Evolutionary conservation across 2,329 filamentous ascomycete species (phyloP), one percentile per base, ranked within the genome.

Genomic region (Trichoderma sp.): DNA sequence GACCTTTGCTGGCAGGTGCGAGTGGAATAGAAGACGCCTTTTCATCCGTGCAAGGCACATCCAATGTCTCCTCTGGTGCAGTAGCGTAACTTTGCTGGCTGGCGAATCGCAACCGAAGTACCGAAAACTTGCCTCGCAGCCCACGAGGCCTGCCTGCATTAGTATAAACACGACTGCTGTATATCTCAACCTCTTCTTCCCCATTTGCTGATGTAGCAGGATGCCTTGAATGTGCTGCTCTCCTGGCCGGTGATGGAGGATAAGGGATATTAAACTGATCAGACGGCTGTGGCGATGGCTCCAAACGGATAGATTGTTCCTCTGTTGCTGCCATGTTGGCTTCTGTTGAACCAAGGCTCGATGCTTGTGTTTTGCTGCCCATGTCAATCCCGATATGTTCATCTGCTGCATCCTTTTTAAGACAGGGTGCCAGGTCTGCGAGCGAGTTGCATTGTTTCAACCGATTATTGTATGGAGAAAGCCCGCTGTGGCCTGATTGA

Each of bases 211-310:
- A 73, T 23, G 73, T 73, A 20, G 68, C 63, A 50, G 68, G 72
- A 28, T 72, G 71, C 13, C 65, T 58, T 20, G 71, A 69, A 9
- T 64, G 71, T 61, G 53, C 73, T 53, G 74, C 71, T 5, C 57
- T 72, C 61, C 70, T 63, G 6, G 70, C 71, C 12, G 73, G 71
- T 2, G 78, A 76, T 4, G 76, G 75, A 7, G 80, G 80, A 69
- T 79, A 80, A 13, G 76, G 70, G 67, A 82, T 79, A 57, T 80
- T 80, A 68, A 82, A 81, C 53, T 80, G 80, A 30, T 82, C 79
- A 13, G 80, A 80, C 26, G 74, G 63, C 47, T 74, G 75, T 7
- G 74, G 72, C 2, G 76, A 77, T 43, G 65, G 70, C 17, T 74
- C 69, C n/a, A 36, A 53, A 3, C 55, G 55, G 4, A 15, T 28